Evolutionary conservation across 83 land plant genomes (phyloP).

Genomic region (Thuja plicata): DNA sequence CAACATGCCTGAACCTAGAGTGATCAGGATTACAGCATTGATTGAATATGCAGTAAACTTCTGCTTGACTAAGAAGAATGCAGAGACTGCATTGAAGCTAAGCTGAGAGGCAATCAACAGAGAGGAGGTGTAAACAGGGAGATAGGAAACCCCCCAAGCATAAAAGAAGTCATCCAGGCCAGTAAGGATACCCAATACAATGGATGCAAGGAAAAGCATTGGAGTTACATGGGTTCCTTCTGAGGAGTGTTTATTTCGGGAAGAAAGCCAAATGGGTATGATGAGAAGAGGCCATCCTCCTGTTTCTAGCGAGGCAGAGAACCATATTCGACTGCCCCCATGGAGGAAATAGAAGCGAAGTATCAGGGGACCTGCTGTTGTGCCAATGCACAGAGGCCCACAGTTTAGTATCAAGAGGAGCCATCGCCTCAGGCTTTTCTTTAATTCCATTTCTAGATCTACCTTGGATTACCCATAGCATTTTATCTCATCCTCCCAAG

Average conservation of each 20-base stretch:
- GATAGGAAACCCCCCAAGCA: neutral
- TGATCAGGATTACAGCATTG: constrained; percentile 27
- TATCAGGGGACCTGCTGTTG: constrained; percentile 17
- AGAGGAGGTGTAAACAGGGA: too few species aligned
- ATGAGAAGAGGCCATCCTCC: too few species aligned
- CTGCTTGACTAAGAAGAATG: too few species aligned
- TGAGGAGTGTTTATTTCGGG: neutral
- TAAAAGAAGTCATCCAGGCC: constrained; percentile 38
- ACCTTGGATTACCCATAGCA: too few species aligned
- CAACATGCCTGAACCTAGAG: constrained; percentile 21
- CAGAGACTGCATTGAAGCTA: too few species aligned
- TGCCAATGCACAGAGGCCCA: constrained; percentile 13
- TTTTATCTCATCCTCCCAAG: too few species aligned
- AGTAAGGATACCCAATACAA: constrained; percentile 20
- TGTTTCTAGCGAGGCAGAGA: too few species aligned
- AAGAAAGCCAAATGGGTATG: neutral
- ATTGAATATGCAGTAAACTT: neutral
- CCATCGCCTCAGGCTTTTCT: neutral
- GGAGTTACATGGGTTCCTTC: neutral
- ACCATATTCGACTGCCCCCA: too few species aligned
- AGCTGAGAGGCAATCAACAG: too few species aligned
- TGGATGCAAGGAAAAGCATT: neutral
- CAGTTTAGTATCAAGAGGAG: constrained; percentile 2
- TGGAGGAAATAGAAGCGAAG: too few species aligned
- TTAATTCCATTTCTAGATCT: neutral